Evolutionary conservation across 495 filamentous ascomycete species (phyloP), one percentile per base, ranked within the genome.

Genomic region (Annulohypoxylon stygium): DNA sequence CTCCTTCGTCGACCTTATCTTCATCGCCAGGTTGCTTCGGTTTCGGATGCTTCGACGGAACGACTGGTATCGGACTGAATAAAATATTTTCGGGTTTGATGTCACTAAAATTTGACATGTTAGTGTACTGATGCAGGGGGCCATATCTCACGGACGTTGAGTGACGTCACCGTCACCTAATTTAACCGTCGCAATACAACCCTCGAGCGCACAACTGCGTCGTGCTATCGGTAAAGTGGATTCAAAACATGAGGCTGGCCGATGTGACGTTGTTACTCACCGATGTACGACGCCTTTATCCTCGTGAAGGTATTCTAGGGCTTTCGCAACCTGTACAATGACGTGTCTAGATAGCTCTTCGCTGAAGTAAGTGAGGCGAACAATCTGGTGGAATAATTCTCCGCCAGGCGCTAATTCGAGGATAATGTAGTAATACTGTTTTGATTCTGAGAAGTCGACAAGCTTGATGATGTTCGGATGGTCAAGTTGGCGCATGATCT

Each of bases 71-170:
- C 25, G 94, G 96, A 67, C 93, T 92, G 82, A 98, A 99, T 10
- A 99, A 87, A 30, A 99, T 87, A 73, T 99, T 99, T 77, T 99
- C 96, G 3, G 96, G 96, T 84, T 99, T 99, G 83, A 99, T 99
- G 78, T 99, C 96, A 78, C 96, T 99, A 76, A 68, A n/a, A n/a
- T 10, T 36, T 65, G 65, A 72, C 64, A 71, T 69, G 63, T 75
- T 16, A 75, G 72, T 20, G 33, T 18, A 10, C 45, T 69, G 65
- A 66, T 69, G 45, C 67, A 72, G 33, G 74, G 65, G 53, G 53
- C 55, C 7, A 33, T 14, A 41, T 41, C 41, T 55, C 45, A 6
- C 20, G 20, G 47, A 23, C 34, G 50, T 11, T 37, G 34, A 25
- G 61, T 71, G 66, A 75, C 66, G 69, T 69, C 71, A 76, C 48